A percentile compares a stretch with the other conserved stretches of the same genome.
Evolutionary conservation across 163 green algal genomes (phyloP).

Genomic region (Coccomyxa subellipsoidea): DNA sequence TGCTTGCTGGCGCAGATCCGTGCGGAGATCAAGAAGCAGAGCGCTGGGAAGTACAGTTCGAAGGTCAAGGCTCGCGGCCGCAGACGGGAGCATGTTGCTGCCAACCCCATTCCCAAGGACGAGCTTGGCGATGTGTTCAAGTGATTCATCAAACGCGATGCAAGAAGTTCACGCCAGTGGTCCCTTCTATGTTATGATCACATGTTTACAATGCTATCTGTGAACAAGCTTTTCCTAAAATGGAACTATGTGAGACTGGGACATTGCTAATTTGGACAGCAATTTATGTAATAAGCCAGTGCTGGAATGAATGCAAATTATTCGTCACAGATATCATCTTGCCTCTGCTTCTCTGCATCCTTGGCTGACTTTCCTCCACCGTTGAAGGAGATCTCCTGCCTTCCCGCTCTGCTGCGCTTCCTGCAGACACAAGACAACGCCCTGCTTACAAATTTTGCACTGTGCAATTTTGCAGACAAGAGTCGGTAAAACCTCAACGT

Average conservation of each 20-base stretch:
- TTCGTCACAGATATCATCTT: not conserved
- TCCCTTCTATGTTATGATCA: too few relatives aligned
- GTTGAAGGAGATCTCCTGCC: conserved; percentile 33
- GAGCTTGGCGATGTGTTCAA: conserved; percentile 45
- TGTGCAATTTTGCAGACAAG: too few relatives aligned
- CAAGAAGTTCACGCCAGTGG: too few relatives aligned
- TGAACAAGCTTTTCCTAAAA: too few relatives aligned
- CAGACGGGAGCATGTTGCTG: conserved; percentile 33
- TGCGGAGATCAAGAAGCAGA: conserved; percentile 52
- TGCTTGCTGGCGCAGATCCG: conserved; percentile 30
- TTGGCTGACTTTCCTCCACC: conserved; percentile 41
- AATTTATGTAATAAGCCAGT: too few relatives aligned
- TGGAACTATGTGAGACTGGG: too few relatives aligned
- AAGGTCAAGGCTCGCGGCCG: conserved; percentile 46
- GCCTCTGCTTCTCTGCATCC: not conserved
- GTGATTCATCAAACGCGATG: too few relatives aligned
- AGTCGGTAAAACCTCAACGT: too few relatives aligned
- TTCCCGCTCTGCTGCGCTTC: conserved; percentile 68
- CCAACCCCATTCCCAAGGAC: conserved; percentile 33
- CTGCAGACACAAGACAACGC: conserved; percentile 1
- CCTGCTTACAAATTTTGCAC: not conserved
- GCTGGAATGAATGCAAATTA: too few relatives aligned
- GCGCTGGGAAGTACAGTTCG: conserved; percentile 61
- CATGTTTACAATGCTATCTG: too few relatives aligned
- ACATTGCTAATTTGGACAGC: too few relatives aligned